Conservation (phyloP, 2,329 filamentous ascomycete species). For the Magnaporthiopsis poae region DNA sequence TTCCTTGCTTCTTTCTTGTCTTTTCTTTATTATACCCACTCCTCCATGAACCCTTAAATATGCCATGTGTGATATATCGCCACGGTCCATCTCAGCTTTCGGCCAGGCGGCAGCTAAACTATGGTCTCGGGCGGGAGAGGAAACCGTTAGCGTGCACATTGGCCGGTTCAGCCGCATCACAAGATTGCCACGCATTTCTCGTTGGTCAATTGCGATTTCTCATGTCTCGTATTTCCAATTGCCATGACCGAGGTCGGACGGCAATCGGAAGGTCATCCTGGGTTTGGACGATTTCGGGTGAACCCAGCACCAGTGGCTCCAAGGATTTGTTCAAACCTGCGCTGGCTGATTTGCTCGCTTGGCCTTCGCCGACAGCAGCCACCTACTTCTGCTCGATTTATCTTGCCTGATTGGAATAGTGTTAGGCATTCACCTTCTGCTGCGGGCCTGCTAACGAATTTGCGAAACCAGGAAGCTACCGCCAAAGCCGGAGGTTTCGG, state of each 20-base stretch:
- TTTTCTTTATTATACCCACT: too few relatives aligned
- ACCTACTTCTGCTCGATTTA: not conserved
- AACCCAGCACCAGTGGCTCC: too few relatives aligned
- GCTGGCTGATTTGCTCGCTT: not conserved
- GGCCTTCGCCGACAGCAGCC: not conserved
- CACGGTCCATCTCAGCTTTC: too few relatives aligned
- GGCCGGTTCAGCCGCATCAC: not conserved
- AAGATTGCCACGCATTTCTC: not conserved
- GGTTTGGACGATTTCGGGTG: too few relatives aligned
- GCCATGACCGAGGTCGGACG: not conserved
- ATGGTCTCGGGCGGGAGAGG: not conserved
- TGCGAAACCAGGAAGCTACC: too few relatives aligned
- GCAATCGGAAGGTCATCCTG: not conserved
- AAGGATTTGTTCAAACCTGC: not conserved
- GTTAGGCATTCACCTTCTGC: not conserved
- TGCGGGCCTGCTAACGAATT: too few relatives aligned
- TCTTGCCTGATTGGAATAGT: not conserved
- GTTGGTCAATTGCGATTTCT: not conserved
- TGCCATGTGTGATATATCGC: too few relatives aligned
- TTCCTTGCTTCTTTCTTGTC: too few relatives aligned
- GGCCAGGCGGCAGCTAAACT: too few relatives aligned
- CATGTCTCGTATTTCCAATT: not conserved
- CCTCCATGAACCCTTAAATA: too few relatives aligned
- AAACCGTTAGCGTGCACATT: too few relatives aligned
- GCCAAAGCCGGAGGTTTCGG: too few relatives aligned